phyloP scores from a whole-genome alignment of 179 eudicot species.

The Camellia oleifera region DNA sequence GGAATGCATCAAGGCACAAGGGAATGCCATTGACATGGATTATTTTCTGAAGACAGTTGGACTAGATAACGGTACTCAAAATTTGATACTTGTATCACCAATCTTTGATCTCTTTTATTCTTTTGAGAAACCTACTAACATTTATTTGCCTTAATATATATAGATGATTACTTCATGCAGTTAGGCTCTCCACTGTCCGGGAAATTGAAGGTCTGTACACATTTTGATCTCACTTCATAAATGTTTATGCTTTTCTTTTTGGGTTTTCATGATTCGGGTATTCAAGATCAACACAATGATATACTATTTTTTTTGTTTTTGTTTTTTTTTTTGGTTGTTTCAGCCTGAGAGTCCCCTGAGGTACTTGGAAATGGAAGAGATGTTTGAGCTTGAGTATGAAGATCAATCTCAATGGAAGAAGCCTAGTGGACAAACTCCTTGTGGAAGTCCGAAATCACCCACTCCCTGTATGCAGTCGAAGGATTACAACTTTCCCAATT shows the following conservation, averaged over 20 bases:
- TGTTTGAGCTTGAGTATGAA: too few relatives aligned
- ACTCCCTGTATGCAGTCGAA: conserved; percentile 20
- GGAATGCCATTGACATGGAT: conserved; percentile 33
- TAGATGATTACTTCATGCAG: conserved; percentile 19
- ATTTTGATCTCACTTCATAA: background rate
- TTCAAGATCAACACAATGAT: too few relatives aligned
- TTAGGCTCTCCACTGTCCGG: conserved; percentile 17
- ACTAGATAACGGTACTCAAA: conserved; percentile 39
- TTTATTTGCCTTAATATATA: background rate
- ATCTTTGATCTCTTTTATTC: background rate
- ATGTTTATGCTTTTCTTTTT: too few relatives aligned
- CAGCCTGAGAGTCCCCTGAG: conserved; percentile 30
- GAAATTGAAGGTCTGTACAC: conserved; percentile 22
- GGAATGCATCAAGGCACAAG: conserved; percentile 35
- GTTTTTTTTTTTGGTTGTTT: background rate
- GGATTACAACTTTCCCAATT: conserved; percentile 17
- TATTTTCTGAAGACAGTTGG: conserved; percentile 49
- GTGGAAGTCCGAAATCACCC: conserved; percentile 33
- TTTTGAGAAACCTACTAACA: background rate
- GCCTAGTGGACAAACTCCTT: conserved; percentile 22
- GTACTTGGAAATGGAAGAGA: conserved; percentile 14
- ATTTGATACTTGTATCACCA: background rate
- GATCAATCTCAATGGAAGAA: too few relatives aligned
- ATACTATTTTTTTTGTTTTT: too few relatives aligned
- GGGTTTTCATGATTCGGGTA: too few relatives aligned